Evolutionary conservation across 306 rosid species (phyloP).

Genomic region (Aeschynomene evenia): DNA sequence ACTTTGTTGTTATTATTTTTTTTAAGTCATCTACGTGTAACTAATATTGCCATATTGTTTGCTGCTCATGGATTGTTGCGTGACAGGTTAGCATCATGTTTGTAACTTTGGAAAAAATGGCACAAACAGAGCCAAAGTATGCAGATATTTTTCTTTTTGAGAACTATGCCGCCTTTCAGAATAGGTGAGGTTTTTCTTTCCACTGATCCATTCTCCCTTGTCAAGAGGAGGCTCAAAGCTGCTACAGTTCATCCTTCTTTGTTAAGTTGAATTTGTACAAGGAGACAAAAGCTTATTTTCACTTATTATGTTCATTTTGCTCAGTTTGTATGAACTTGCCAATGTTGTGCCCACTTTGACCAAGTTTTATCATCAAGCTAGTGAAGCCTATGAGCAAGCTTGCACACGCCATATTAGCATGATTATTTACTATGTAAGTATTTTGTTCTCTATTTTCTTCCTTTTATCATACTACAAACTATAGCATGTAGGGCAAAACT

Average conservation of each 20-base stretch:
- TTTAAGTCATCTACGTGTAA: neutral
- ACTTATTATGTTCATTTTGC: slow-evolving; percentile 22
- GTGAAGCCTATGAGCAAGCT: slow-evolving; percentile 96
- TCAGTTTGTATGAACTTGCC: slow-evolving; percentile 94
- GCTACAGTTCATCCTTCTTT: slow-evolving; percentile 11
- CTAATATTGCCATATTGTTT: slow-evolving; percentile 15
- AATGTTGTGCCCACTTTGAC: slow-evolving; percentile 96
- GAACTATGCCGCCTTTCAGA: slow-evolving; percentile 98
- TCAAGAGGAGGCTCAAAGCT: neutral
- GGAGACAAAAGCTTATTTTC: slow-evolving; percentile 8
- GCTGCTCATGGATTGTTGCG: slow-evolving; percentile 31
- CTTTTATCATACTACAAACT: neutral
- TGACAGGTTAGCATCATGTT: slow-evolving; percentile 95
- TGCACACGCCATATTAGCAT: slow-evolving; percentile 88
- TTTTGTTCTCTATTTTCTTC: slow-evolving; percentile 4
- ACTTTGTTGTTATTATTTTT: neutral
- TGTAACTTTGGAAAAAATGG: slow-evolving; percentile 84
- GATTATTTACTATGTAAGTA: slow-evolving; percentile 84
- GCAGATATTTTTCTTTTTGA: slow-evolving; percentile 86
- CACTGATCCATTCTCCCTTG: slow-evolving; percentile 15
- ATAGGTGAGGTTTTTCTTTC: slow-evolving; percentile 53
- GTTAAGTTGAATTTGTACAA: slow-evolving; percentile 7
- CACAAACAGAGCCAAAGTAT: slow-evolving; percentile 86
- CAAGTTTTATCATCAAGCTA: slow-evolving; percentile 97
- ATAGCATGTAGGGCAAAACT: slow-evolving; percentile 21